Base-by-base conservation (phyloP, 352 stramenopile species). In the Phytophthora pisi region DNA sequence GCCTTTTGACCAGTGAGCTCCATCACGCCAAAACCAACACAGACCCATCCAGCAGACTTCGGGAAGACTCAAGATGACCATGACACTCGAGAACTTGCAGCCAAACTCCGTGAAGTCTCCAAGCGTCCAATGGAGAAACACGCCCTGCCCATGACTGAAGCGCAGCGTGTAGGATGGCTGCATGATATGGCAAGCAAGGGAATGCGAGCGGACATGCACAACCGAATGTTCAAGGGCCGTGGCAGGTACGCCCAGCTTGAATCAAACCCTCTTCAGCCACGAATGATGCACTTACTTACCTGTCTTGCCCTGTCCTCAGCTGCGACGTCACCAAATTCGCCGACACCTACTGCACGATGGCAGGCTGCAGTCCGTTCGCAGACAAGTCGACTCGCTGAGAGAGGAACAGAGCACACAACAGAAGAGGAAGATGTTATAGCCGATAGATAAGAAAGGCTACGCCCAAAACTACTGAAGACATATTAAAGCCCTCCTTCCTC, bases 261-360 rank as follows among this genome's bases (percentile, higher is more conserved):
- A 50, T 26, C 18, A 5, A 16, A 26, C 20, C 18, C 5, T 50
- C 4, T n/a, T 9, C 24, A 28, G 16, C 9, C 18, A 8, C 38
- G 7, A 13, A 46, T 16, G 11, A n/a, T 20, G 40, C 15, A 47
- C 40, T 50, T 26, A 28, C 43, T 26, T 50, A 16, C 43, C 20
- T 50, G 28, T 46, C 16, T 7, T 46, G 15, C 15, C 38, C 43
- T 28, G 9, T 8, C 18, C 43, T 28, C 43, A 93, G 88, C 71
- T 94, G 81, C 51, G 88, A 94, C 38, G 86, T 96, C 64, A 94
- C 86, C 30, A 82, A 82, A 70, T 96, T 95, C 68, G 88, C 88
- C 50, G 85, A 92, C 57, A 86, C 86, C 0, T 94, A 95, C 67
- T 89, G 76, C 78, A 92, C 88, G 11, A 95, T 95, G 86, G 82